These are phyloP conservation scores for Xerocomus minutiporus DNA, from an alignment of 1,284 basidiomycete species.

Conservation along the genomic window DNA sequence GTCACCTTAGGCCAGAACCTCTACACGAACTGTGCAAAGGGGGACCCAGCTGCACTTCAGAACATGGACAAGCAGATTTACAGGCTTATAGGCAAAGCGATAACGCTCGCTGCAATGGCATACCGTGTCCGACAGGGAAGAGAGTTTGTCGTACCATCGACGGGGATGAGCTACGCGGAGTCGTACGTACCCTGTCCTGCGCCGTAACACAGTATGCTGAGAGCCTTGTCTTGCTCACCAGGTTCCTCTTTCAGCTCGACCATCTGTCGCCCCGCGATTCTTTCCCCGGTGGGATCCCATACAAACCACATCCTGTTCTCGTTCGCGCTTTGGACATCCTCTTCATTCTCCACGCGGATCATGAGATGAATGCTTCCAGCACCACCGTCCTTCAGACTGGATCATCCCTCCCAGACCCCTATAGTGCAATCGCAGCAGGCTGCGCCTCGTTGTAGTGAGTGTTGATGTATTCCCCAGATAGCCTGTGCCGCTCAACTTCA, in stretches of 20 bases:
- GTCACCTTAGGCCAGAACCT: conserved; percentile 63
- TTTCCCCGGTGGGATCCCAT: conserved; percentile 31
- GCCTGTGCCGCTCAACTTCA: background rate
- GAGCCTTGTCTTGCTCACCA: conserved; percentile 22
- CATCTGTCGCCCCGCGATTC: conserved; percentile 45
- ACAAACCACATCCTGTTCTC: conserved; percentile 75
- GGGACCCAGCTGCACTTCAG: conserved; percentile 55
- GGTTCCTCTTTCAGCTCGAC: conserved; percentile 86
- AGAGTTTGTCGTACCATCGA: conserved; percentile 81
- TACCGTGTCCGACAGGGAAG: conserved; percentile 85
- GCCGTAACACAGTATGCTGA: background rate
- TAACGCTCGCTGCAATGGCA: conserved; percentile 86
- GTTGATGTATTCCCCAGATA: background rate
- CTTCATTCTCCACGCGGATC: conserved; percentile 85
- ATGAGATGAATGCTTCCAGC: conserved; percentile 80
- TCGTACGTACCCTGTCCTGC: conserved; percentile 49
- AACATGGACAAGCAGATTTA: conserved; percentile 89
- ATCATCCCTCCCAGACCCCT: conserved; percentile 85
- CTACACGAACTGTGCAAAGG: conserved; percentile 64
- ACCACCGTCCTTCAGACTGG: conserved; percentile 82
- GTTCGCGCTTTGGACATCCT: conserved; percentile 81
- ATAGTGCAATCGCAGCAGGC: conserved; percentile 80
- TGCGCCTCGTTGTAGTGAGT: conserved; percentile 80
- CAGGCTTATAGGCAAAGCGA: conserved; percentile 81
- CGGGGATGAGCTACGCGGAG: conserved; percentile 76